Evolutionary conservation across 805 yeast genomes (phyloP), one percentile per base, ranked within the genome.

Genomic region (Candida koratica): DNA sequence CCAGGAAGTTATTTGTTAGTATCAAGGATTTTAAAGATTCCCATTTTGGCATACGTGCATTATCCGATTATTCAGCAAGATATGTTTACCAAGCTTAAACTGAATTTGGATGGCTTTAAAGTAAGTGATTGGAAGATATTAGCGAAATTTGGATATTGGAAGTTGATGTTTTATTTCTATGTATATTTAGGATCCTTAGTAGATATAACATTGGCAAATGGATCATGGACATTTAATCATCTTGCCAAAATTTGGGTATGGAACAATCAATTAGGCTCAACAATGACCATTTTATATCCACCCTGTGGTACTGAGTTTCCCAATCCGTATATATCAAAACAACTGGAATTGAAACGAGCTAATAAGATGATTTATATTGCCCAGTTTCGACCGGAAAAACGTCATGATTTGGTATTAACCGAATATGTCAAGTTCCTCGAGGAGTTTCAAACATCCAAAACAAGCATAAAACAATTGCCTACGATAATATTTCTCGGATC

Each of bases 311-410:
- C 87, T 6, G 84, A 81, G 47, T 68, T 66, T 22, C 51, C 46
- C 36, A 30, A 32, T 18, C 27, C 30, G n/a, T 32, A 35, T 14
- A 22, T 24, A 22, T 23, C 22, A 8, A 48, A 39, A 39, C 48
- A 39, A 4, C n/a, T n/a, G n/a, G n/a, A n/a, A n/a, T n/a, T n/a
- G n/a, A n/a, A n/a, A n/a, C 49, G 79, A 53, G 42, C 64, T 48
- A 46, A 56, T 46, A 38, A 60, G 31, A 36, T 81, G 41, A 63
- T 84, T 13, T 83, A 78, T 38, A 62, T 93, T 31, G 97, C 97
- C 0, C 99, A 93, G 59, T 93, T 85, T 61, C 76, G 99, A 40
- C 93, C 96, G 1, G 99, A 93, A 56, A 93, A 93, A 59, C 75
- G 98, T 43, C 97, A 93, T 55, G 69, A 61, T 17, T 62, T 93